Base-by-base conservation (phyloP, 257 asterid genomes). In the Penstemon barbatus region DNA sequence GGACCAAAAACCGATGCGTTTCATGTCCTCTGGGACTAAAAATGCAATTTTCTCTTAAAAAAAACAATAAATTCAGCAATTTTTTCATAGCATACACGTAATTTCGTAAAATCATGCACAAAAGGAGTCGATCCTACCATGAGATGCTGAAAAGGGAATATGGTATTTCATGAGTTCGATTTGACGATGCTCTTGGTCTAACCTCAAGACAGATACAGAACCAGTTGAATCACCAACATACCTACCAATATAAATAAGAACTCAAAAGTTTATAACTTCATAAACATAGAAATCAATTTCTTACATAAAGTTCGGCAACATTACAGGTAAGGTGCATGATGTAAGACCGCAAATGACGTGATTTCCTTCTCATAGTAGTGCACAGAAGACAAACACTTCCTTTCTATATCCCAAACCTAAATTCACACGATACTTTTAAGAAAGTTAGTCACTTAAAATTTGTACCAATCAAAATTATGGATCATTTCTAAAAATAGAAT, bases 351-450 rank as follows among this genome's bases (percentile, higher is more conserved):
- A 68, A 85, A 76, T 38, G 95, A 81, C 56, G 89, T 82, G 78
- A 90, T 88, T 43, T 88, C 92, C 84, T 76, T 77, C 63, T 82
- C 89, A 65, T 80, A 82, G 63, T 68, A 80, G 79, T 84, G 87
- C 61, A 78, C 72, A 73, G 74, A 73, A 71, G 89, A 83, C 82
- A 86, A 67, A 60, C 75, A 65, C 78, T 77, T 86, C 71, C 68
- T 83, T 54, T 85, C 92, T 40, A 88, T 50, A 82, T 93, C 95
- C 98, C 98, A 93, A 2, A 85, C 96, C 98, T 93, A 72, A 63
- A 49, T 15, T 69, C 73, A 71, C 19, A 80, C 39, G 67, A 66
- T 65, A 63, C 57, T 57, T 66, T 7, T 6, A 41, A 51, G 36
- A 51, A 70, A 50, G 69, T 66, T 63, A 69, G 74, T 12, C 51